Percentiles rank a stretch among this genome's conserved stretches.
Evolutionary conservation across 352 stramenopile genomes (phyloP).

Genomic region (Globisporangium yorkense): DNA sequence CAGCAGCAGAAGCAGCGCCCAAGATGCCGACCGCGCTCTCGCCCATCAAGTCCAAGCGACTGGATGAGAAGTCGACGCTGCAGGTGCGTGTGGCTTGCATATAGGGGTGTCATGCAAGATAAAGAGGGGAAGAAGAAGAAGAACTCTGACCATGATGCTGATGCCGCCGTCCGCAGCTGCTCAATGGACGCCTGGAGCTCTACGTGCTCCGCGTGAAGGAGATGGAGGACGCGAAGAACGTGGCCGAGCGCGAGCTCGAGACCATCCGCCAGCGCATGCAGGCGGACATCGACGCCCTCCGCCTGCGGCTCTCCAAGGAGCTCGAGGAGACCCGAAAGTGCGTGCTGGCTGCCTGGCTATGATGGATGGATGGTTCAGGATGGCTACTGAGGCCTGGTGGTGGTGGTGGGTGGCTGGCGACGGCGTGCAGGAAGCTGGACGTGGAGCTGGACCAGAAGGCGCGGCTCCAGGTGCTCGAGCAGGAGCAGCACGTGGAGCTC

Average conservation of each 20-base stretch:
- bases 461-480: conserved; percentile 65
- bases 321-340: conserved; percentile 76
- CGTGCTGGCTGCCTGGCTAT: neutral
- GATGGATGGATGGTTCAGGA: too few species aligned
- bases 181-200: conserved; percentile 78
- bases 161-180: conserved; percentile 24
- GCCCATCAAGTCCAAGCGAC: conserved; percentile 79
- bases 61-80: conserved; percentile 79
- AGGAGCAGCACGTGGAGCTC: conserved; percentile 75
- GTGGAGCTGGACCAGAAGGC: conserved; percentile 70
- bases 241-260: conserved; percentile 71
- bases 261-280: conserved; percentile 79
- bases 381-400: too few species aligned
- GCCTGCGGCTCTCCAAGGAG: conserved; percentile 52
- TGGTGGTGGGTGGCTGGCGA: neutral
- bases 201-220: conserved; percentile 83
- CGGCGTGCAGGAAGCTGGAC: conserved; percentile 46
- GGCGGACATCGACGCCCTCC: conserved; percentile 60
- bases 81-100: conserved; percentile 30
- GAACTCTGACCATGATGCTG: too few species aligned
- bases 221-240: conserved; percentile 69
- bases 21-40: conserved; percentile 57
- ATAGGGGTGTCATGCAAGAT: too few species aligned
- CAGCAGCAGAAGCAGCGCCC: neutral
- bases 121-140: too few species aligned